These are phyloP conservation scores for Cladosporium sp. DNA, from an alignment of 2,329 filamentous ascomycete species.

Conservation along the genomic window DNA sequence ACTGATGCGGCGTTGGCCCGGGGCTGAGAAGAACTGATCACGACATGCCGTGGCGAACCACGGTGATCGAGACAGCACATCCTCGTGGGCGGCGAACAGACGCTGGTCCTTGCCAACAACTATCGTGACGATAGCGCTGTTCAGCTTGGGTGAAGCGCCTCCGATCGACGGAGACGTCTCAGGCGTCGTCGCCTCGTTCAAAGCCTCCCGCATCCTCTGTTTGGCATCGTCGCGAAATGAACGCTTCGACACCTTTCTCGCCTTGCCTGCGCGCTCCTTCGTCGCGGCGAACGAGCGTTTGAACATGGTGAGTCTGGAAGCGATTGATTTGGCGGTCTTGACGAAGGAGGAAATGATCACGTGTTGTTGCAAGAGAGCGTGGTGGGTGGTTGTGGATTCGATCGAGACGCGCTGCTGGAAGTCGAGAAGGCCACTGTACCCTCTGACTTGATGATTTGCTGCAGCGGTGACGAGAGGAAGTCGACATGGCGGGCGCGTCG, in stretches of 20 bases:
- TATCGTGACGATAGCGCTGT: constrained; percentile 77
- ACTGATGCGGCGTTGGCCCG: constrained; percentile 68
- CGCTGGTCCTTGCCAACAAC: constrained; percentile 79
- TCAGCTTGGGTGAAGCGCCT: constrained; percentile 47
- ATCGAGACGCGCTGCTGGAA: constrained; percentile 50
- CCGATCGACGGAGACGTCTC: constrained; percentile 33
- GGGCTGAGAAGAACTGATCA: constrained; percentile 65
- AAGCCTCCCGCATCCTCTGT: constrained; percentile 81
- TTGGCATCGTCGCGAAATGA: constrained; percentile 73
- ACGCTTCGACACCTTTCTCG: constrained; percentile 73
- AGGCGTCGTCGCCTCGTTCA: constrained; percentile 53
- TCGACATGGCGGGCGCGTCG: constrained; percentile 12
- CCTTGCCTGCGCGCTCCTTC: constrained; percentile 83
- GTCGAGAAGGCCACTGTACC: constrained; percentile 42
- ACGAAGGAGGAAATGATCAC: constrained; percentile 19
- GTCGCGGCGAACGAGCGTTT: constrained; percentile 83
- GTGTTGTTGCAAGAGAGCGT: constrained; percentile 43
- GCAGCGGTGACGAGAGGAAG: constrained; percentile 28
- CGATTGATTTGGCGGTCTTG: background rate
- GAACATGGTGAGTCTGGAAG: constrained; percentile 63
- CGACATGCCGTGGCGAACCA: constrained; percentile 64
- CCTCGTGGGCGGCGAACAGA: constrained; percentile 92
- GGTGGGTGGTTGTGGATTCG: constrained; percentile 26
- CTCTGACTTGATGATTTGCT: constrained; percentile 23
- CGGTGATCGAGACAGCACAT: constrained; percentile 79